phyloP scores from a whole-genome alignment of 176 grass and related monocot species.

The Carex littledalei region DNA sequence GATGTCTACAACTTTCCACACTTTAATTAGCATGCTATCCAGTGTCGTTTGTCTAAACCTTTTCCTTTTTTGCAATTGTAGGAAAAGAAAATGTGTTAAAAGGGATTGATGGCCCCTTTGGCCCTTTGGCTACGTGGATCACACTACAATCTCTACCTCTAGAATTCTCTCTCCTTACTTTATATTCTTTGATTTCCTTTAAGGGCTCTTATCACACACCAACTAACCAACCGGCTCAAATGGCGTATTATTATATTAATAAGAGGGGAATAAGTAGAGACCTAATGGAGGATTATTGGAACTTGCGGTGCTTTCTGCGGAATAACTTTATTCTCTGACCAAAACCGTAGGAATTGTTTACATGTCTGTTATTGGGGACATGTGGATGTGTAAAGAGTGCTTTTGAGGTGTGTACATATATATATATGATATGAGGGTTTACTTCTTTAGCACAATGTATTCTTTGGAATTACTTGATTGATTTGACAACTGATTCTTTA shows the following conservation, averaged over 20 bases:
- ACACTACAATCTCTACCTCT: conserved; percentile 5
- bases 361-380: conserved; percentile 6
- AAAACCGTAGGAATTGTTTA: conserved; percentile 15
- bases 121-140: conserved; percentile 16
- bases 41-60: not conserved
- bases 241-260: conserved; percentile 2
- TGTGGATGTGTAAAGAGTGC: conserved; percentile 23
- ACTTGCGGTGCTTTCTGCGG: conserved; percentile 6
- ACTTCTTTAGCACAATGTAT: conserved; percentile 25
- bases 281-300: conserved; percentile 14
- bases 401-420: conserved; percentile 22
- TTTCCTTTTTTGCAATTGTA: conserved; percentile 15
- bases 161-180: conserved; percentile 1
- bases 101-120: conserved; percentile 21
- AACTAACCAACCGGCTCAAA: conserved; percentile 7
- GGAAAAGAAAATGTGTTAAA: conserved; percentile 13
- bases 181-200: conserved; percentile 26
- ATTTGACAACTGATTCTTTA: conserved; percentile 23
- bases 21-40: not conserved
- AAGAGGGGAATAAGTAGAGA: conserved; percentile 21
- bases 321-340: conserved; percentile 31
- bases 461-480: conserved; percentile 29
- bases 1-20: not conserved
- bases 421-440: not conserved
- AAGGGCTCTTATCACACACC: conserved; percentile 22